These are phyloP conservation scores for Circinella umbellata DNA, from an alignment of 371 early-diverging fungal species.

Conservation along the genomic window DNA sequence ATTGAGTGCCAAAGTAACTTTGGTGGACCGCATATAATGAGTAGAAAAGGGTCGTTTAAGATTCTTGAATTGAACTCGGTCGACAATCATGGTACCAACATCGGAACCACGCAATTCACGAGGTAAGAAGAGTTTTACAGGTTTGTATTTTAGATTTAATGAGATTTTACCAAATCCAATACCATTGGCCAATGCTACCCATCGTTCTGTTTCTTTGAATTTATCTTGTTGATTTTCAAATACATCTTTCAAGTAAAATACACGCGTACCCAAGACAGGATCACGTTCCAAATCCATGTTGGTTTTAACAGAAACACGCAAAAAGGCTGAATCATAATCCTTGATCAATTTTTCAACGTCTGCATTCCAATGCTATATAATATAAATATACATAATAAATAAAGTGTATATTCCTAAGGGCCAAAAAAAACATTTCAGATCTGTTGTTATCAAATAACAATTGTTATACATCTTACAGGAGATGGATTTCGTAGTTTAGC, in stretches of 20 bases:
- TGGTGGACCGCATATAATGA: slow-evolving; percentile 12
- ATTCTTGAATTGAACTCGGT: slow-evolving; percentile 18
- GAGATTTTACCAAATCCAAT: slow-evolving; percentile 41
- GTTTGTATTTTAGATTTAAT: slow-evolving; percentile 34
- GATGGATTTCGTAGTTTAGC: slow-evolving; percentile 31
- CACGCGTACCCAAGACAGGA: slow-evolving; percentile 37
- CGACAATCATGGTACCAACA: slow-evolving; percentile 37
- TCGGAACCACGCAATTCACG: slow-evolving; percentile 31
- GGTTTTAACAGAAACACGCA: slow-evolving; percentile 37
- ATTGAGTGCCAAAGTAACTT: slow-evolving; percentile 30
- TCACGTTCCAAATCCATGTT: slow-evolving; percentile 37
- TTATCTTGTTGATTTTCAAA: slow-evolving; percentile 31
- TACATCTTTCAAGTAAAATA: slow-evolving; percentile 28
- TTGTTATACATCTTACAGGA: slow-evolving; percentile 26
- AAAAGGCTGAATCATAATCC: slow-evolving; percentile 26
- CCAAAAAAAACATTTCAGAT: too few species aligned
- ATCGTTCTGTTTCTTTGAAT: slow-evolving; percentile 35
- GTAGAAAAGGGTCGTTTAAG: slow-evolving; percentile 22
- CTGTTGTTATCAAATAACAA: too few species aligned
- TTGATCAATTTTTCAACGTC: slow-evolving; percentile 35
- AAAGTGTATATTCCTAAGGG: too few species aligned
- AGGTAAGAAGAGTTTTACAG: slow-evolving; percentile 34
- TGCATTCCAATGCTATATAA: slow-evolving; percentile 38
- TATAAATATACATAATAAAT: too few species aligned
- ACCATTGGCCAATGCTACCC: slow-evolving; percentile 35